A percentile compares a stretch with the other conserved stretches of the same genome.
These are phyloP conservation scores for Neoscytalidium dimidiatum DNA, from an alignment of 2,329 filamentous ascomycete genomes.

Conservation along the genomic window DNA sequence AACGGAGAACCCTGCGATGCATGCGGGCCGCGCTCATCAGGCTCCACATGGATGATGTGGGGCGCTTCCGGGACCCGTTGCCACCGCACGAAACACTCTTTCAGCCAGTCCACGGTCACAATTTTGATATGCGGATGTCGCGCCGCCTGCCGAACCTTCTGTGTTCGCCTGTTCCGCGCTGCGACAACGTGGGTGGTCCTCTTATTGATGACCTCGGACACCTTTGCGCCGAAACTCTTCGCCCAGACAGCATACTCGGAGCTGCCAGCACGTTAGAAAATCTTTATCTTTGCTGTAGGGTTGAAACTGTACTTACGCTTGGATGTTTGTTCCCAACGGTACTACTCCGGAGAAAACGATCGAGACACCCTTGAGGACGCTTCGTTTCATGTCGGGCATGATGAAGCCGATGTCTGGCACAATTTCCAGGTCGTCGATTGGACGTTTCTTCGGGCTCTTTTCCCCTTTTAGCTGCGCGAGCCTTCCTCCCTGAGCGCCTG, in stretches of 20 bases:
- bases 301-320: slow-evolving; percentile 46
- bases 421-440: slow-evolving; percentile 52
- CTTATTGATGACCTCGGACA: slow-evolving; percentile 59
- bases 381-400: slow-evolving; percentile 78
- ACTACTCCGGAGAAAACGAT: slow-evolving; percentile 92
- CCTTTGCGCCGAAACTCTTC: slow-evolving; percentile 76
- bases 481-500: slow-evolving; percentile 45
- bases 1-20: slow-evolving; percentile 32
- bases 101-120: slow-evolving; percentile 87
- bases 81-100: slow-evolving; percentile 84
- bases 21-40: slow-evolving; percentile 54
- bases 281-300: background rate
- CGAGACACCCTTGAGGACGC: slow-evolving; percentile 71
- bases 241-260: slow-evolving; percentile 89
- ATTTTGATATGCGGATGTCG: slow-evolving; percentile 82
- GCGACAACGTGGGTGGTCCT: slow-evolving; percentile 71
- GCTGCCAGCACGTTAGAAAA: slow-evolving; percentile 25
- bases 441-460: slow-evolving; percentile 52
- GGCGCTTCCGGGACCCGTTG: slow-evolving; percentile 73
- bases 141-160: slow-evolving; percentile 86
- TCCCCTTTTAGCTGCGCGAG: slow-evolving; percentile 53
- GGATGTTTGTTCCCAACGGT: slow-evolving; percentile 76
- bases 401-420: slow-evolving; percentile 85
- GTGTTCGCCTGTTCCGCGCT: slow-evolving; percentile 71
- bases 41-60: slow-evolving; percentile 76